Evolutionary conservation across 73 alveolate species (phyloP), one percentile per base, ranked within the genome.

Genomic region (Paramecium primaurelia): DNA sequence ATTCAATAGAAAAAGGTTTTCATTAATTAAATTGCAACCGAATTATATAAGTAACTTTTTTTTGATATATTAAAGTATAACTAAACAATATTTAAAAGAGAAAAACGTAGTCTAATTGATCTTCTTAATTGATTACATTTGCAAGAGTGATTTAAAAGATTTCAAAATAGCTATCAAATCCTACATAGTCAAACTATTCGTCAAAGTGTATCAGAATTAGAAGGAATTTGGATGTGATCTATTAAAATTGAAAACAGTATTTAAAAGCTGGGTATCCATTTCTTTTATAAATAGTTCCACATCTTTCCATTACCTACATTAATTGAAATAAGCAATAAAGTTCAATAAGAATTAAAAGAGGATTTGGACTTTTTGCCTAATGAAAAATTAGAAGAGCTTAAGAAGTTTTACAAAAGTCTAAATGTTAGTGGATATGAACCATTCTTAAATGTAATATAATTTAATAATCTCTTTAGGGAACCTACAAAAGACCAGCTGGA

Each of bases 21-120:
- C 59, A 37, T 73, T 44, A 73, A 73, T 73, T 40, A 73, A 40
- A 36, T 73, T 34, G 87, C 87, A 20, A 73, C 87, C 7, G 87
- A 73, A 20, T 73, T 73, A 30, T 73, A 73, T 73, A 73, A 73
- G 87, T 73, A 73, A 28, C 20, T 9, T 6, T 34, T 34, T 6
- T 22, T 26, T 36, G 47, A 73, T 37, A 10, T 37, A 73, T 25
- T 4, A 38, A 20, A 73, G 87, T 22, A 10, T 73, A 37, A 37
- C 87, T 36, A 73, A 73, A 40, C 16, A 12, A 73, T 37, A 73
- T 44, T 22, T 12, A 73, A 73, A 73, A 37, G 87, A 73, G 32
- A 34, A 34, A 22, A 36, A 32, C 8, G 28, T 73, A 16, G 47
- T 73, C 26, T 28, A 73, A 22, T 30, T 73, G 37, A 14, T 73